Percentiles rank a stretch among this genome's conserved stretches.
Evolutionary conservation across 75 land plant species (phyloP).

Genomic region (Cunninghamia lanceolata): DNA sequence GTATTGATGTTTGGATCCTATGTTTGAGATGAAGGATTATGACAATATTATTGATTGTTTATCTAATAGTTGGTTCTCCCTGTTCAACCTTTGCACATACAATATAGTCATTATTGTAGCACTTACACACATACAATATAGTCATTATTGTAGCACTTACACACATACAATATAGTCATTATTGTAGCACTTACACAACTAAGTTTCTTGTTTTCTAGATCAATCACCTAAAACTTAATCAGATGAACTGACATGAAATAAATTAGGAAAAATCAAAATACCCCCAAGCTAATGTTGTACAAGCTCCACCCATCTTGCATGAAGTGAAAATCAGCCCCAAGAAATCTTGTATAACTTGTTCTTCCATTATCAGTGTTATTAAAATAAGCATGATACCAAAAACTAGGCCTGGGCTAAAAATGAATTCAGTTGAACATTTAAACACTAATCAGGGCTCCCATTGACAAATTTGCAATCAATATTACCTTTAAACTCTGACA

Average conservation of each 20-base stretch:
- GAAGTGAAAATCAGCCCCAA: background rate
- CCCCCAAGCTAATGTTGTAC: background rate
- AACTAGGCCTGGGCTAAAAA: background rate
- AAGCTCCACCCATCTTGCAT: no score
- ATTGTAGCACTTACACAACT: background rate
- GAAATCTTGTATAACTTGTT: background rate
- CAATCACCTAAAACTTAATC: background rate
- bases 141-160: no score
- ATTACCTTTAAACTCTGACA: conserved; percentile 61
- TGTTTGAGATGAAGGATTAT: no score
- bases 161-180: background rate
- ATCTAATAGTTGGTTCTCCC: background rate
- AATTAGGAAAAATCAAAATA: background rate
- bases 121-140: no score
- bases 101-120: no score
- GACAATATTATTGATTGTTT: background rate
- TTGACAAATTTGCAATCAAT: background rate
- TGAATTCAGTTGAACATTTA: background rate
- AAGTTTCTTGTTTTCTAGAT: background rate
- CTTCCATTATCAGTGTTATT: background rate
- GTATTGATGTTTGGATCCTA: no score
- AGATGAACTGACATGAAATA: background rate
- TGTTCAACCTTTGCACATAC: background rate
- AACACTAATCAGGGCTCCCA: background rate
- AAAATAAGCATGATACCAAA: background rate